Evolutionary conservation across 2,329 filamentous ascomycete genomes (phyloP).

Genomic region (Ceratocystis huliohia): DNA sequence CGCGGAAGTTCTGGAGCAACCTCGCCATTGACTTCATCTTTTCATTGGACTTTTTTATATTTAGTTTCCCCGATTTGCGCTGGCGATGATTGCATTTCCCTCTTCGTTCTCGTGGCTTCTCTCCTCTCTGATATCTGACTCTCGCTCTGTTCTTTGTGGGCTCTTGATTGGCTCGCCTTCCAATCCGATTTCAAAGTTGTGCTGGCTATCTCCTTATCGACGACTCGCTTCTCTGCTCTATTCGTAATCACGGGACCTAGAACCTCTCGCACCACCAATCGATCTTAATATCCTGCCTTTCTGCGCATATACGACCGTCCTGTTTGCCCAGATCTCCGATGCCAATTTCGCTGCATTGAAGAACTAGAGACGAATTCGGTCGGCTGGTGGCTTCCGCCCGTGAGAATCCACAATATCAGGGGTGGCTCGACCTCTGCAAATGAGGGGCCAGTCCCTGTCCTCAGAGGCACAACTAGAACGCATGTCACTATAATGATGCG

Average conservation of each 20-base stretch:
- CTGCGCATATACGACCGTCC: neutral
- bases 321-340: neutral
- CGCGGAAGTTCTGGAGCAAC: neutral
- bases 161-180: too few species aligned
- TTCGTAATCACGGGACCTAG: neutral
- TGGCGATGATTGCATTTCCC: neutral
- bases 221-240: neutral
- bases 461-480: neutral
- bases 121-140: neutral
- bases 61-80: conserved; percentile 2
- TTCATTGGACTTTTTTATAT: conserved; percentile 20
- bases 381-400: neutral
- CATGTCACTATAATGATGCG: neutral
- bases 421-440: neutral
- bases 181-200: too few species aligned
- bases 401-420: neutral
- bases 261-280: too few species aligned
- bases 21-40: conserved; percentile 6
- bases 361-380: neutral
- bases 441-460: neutral
- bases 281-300: too few species aligned
- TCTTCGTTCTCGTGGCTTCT: neutral
- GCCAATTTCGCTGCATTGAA: neutral
- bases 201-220: neutral
- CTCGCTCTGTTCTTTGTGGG: neutral